Evolutionary conservation across 2,329 filamentous ascomycete genomes (phyloP).

Genomic region (Neocatenulostroma microsporum): DNA sequence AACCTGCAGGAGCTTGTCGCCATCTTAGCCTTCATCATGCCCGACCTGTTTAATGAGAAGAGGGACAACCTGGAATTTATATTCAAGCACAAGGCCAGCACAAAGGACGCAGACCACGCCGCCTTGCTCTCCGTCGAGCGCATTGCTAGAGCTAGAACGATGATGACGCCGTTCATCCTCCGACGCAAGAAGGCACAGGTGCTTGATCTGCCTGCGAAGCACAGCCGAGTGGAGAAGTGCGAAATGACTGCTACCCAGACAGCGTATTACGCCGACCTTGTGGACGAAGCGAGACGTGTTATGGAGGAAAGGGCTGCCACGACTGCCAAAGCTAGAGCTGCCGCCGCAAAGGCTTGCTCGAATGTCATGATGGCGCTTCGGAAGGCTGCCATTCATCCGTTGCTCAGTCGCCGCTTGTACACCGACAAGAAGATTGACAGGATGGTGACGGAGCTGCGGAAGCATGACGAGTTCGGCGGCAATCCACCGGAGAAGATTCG

Average conservation of each 20-base stretch:
- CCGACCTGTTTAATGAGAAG: constrained; percentile 67
- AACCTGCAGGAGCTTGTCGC: constrained; percentile 88
- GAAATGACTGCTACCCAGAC: constrained; percentile 66
- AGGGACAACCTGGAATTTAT: constrained; percentile 75
- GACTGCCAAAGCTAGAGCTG: constrained; percentile 46
- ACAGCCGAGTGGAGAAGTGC: constrained; percentile 69
- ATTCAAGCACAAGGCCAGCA: constrained; percentile 86
- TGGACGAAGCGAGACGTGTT: constrained; percentile 54
- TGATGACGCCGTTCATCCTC: constrained; percentile 90
- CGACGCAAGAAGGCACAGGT: constrained; percentile 89
- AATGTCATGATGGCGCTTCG: constrained; percentile 73
- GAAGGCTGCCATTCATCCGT: constrained; percentile 83
- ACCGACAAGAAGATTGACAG: constrained; percentile 64
- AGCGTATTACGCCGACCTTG: constrained; percentile 63
- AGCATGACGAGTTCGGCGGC: constrained; percentile 26
- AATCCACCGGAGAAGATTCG: constrained; percentile 28
- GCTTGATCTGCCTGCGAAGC: constrained; percentile 71
- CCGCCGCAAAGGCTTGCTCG: constrained; percentile 14
- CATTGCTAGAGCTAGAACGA: constrained; percentile 77
- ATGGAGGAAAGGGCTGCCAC: constrained; percentile 44
- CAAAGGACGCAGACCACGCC: constrained; percentile 66
- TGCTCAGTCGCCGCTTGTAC: constrained; percentile 78
- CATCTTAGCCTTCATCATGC: constrained; percentile 89
- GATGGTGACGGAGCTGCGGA: constrained; percentile 45
- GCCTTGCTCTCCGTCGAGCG: constrained; percentile 80